Base-by-base conservation (phyloP, 805 yeast genomes). In the Schizosaccharomyces cryophilus region DNA sequence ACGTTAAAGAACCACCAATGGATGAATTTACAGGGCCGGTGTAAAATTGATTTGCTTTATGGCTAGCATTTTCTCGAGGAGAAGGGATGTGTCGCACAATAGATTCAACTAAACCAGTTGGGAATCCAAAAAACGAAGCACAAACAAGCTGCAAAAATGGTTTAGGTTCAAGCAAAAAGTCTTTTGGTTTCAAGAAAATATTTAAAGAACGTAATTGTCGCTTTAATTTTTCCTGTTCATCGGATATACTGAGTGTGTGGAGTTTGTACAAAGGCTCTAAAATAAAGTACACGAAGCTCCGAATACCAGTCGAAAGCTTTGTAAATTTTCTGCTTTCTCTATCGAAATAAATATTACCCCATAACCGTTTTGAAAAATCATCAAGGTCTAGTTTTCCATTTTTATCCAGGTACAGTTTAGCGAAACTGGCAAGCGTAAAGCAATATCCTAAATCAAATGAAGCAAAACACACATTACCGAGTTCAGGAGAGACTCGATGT, bases 211-310 rank as follows among this genome's bases (percentile, higher is more conserved):
- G 72, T n/a, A 87, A 69, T 26, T 78, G 68, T 2, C 62, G 62
- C 9, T 76, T 67, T 19, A 87, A 67, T 0, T 72, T 72, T 4
- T 71, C 69, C 1, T 78, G 71, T 19, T 78, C 77, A 42, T 77
- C 74, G 0, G 87, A 75, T 11, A 90, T 67, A 0, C 85, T 61
- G 45, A 60, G 61, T 21, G 87, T 75, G 45, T 82, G 71, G 7
- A 89, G 68, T 68, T 90, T 89, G 72, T 88, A 90, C 13, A 90
- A 66, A 1, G 97, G 98, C 30, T 80, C 80, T 7, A 88, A 71
- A 6, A 93, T 75, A 65, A 87, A 84, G 56, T 75, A 73, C 5
- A 78, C 76, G 69, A 90, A 85, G 1, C 87, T 69, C 51, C 72
- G 63, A 62, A 63, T 68, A 15, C 64, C 58, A 0, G 69, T 67